Evolutionary conservation across 345 rosid genomes (phyloP), one percentile per base, ranked within the genome.

Genomic region (Gossypium arboreum): DNA sequence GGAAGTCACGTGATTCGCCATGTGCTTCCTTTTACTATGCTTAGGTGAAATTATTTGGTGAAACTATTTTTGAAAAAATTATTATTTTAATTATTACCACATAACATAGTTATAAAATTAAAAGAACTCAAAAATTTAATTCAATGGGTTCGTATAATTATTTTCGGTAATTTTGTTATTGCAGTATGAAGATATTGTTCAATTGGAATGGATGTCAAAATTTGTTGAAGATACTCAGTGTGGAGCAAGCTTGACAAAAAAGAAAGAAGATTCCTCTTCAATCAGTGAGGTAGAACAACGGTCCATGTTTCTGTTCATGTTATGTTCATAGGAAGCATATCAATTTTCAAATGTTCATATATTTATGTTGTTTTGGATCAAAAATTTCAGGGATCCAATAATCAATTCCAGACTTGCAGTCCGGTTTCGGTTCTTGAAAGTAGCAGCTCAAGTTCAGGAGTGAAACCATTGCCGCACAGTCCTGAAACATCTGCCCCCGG

Each of bases 151-250:
- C 5, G 10, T 48, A 11, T 10, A 48, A 48, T 48, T 48, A 48
- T 48, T 7, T 22, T 55, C 52, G 34, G 52, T 11, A 25, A 47
- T 68, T 56, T 66, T n/a, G n/a, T 16, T 17, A 5, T 45, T 80
- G 81, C 92, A 96, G 99, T 92, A 89, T 71, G 99, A 92, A 58
- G 97, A 96, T 78, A 96, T 93, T 85, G 92, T 87, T 41, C 97
- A 93, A 65, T 81, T 96, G 78, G 98, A 95, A 39, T 88, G 88
- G 91, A 84, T 92, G 56, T 79, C 97, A 15, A 88, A 75, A 64
- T 88, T 91, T 44, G 92, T 85, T 13, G 94, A 93, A 76, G 98
- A 91, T 77, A 87, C 98, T 16, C 82, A 91, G 81, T 82, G 93
- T 57, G 97, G 93, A 78, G 94, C 86, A 47, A 85, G 90, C 77